phyloP scores from a whole-genome alignment of 192 early-diverging fungal species.

The Endogone sp. region DNA sequence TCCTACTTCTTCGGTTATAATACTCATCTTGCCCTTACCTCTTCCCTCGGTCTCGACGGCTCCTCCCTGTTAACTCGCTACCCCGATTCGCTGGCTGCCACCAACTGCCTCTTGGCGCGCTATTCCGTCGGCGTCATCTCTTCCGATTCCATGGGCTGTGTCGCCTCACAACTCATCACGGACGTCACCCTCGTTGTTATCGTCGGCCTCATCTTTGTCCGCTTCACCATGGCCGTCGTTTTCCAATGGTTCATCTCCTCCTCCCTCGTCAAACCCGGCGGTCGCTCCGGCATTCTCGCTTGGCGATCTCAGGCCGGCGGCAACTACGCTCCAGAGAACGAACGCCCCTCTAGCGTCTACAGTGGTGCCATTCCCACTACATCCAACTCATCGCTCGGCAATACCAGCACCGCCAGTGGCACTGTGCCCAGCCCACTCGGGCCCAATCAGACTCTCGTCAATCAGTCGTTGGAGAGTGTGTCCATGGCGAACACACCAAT shows the following conservation, averaged over 20 bases:
- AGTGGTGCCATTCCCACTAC: conserved; percentile 27
- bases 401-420: conserved; percentile 1
- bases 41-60: conserved; percentile 21
- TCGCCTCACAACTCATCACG: conserved; percentile 52
- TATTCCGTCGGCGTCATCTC: conserved; percentile 46
- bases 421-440: conserved; percentile 6
- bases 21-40: conserved; percentile 5
- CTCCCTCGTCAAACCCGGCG: conserved; percentile 40
- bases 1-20: conserved; percentile 9
- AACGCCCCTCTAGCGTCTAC: conserved; percentile 20
- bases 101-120: conserved; percentile 37
- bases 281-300: conserved; percentile 34
- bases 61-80: conserved; percentile 19
- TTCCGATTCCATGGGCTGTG: conserved; percentile 54
- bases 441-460: conserved; percentile 7
- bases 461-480: conserved; percentile 1
- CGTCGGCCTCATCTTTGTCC: conserved; percentile 48
- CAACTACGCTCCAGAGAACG: conserved; percentile 17
- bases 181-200: conserved; percentile 49
- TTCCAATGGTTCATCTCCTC: conserved; percentile 57
- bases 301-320: conserved; percentile 16
- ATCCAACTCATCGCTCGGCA: neutral
- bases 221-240: conserved; percentile 58
- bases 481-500: conserved; percentile 17
- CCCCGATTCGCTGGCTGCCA: conserved; percentile 26